Percentiles rank a stretch among this genome's conserved stretches.
These are phyloP conservation scores for Colletotrichum sp. DNA, from an alignment of 2,329 filamentous ascomycete genomes.

Conservation along the genomic window DNA sequence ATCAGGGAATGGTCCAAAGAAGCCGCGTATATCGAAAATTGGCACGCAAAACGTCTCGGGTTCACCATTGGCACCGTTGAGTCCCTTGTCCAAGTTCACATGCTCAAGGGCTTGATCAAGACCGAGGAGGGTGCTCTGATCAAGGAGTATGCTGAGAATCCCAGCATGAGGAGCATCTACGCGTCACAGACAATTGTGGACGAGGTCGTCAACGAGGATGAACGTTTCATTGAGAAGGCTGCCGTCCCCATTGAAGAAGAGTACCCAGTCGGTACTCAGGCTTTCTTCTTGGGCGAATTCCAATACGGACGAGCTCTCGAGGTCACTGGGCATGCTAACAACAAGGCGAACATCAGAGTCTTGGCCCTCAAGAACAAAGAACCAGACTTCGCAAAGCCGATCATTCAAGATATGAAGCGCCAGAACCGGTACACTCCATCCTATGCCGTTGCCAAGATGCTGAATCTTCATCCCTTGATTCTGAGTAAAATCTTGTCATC, in stretches of 20 bases:
- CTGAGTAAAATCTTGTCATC: constrained; percentile 96
- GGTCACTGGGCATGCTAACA: constrained; percentile 73
- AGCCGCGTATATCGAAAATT: constrained; percentile 80
- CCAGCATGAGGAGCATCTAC: constrained; percentile 86
- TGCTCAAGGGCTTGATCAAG: constrained; percentile 89
- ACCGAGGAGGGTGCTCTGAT: constrained; percentile 88
- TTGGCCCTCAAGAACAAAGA: constrained; percentile 75
- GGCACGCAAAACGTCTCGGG: constrained; percentile 89
- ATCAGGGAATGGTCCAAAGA: constrained; percentile 87
- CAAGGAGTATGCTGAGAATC: constrained; percentile 89
- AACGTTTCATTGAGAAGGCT: constrained; percentile 88
- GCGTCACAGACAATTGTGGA: constrained; percentile 93
- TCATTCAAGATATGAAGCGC: constrained; percentile 74
- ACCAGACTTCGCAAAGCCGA: constrained; percentile 77
- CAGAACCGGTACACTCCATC: constrained; percentile 82
- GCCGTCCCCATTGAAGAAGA: constrained; percentile 92
- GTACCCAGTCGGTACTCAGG: constrained; percentile 81
- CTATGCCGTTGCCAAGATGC: constrained; percentile 82
- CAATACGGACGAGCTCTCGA: constrained; percentile 91
- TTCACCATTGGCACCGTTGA: constrained; percentile 88
- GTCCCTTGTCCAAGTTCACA: constrained; percentile 88
- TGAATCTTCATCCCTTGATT: constrained; percentile 83
- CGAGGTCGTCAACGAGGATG: constrained; percentile 86
- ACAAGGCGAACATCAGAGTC: constrained; percentile 82
- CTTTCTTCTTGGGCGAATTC: constrained; percentile 94